phyloP scores from a whole-genome alignment of 1,284 basidiomycete species.

The Ceratobasidium sp. region DNA sequence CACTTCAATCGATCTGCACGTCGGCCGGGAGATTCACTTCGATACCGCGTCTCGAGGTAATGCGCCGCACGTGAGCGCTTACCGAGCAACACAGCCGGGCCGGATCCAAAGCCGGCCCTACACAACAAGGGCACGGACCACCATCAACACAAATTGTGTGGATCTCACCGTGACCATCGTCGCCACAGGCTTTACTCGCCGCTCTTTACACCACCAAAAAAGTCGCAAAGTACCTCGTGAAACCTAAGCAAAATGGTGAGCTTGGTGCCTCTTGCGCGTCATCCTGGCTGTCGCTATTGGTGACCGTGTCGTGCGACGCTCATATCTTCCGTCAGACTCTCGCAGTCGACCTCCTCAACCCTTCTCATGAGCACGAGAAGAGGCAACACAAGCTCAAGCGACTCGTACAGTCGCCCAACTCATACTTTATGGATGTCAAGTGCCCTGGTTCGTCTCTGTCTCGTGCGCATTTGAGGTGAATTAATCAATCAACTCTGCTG shows the following conservation, averaged over 20 bases:
- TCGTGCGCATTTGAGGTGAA: constrained; percentile 15
- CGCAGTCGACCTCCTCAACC: constrained; percentile 98
- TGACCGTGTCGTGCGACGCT: constrained; percentile 7
- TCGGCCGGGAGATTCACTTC: constrained; percentile 23
- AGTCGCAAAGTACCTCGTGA: background rate
- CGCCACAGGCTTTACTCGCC: constrained; percentile 27
- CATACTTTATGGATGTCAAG: constrained; percentile 99
- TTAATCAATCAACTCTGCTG: constrained; percentile 2
- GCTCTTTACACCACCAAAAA: constrained; percentile 16
- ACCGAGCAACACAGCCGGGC: background rate
- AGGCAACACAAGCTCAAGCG: constrained; percentile 99
- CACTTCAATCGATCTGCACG: constrained; percentile 27
- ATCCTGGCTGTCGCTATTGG: background rate
- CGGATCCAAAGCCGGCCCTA: constrained; percentile 31
- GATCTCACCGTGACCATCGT: constrained; percentile 44
- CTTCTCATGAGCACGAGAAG: constrained; percentile 86
- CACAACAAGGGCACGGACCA: constrained; percentile 41
- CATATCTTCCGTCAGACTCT: constrained; percentile 76
- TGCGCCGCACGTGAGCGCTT: constrained; percentile 1
- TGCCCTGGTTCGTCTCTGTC: constrained; percentile 82
- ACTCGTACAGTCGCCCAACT: constrained; percentile 97
- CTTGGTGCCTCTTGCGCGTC: background rate
- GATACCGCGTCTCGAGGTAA: constrained; percentile 20
- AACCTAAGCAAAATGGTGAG: constrained; percentile 31
- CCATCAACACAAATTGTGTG: constrained; percentile 43